A percentile compares a stretch with the other conserved stretches of the same genome.
Conservation (phyloP, 2,329 filamentous ascomycete species). For the Chrysoporthe deuterocubensis region DNA sequence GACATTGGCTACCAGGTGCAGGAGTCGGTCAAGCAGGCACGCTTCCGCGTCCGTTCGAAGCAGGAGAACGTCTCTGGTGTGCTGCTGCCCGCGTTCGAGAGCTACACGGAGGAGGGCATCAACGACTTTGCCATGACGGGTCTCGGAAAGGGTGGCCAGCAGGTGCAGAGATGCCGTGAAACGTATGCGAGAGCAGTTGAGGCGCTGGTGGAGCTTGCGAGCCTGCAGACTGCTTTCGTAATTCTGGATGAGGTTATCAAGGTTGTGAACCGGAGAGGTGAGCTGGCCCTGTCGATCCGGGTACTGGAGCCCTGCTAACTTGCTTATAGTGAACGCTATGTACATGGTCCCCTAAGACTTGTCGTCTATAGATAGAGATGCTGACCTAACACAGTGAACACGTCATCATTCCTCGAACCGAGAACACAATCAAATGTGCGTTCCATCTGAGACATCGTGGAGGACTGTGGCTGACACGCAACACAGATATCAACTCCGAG, state of each 20-base stretch:
- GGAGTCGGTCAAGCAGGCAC: constrained; percentile 89
- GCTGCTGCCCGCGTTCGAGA: constrained; percentile 90
- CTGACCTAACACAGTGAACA: constrained; percentile 64
- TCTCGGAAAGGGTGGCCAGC: constrained; percentile 94
- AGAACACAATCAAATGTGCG: constrained; percentile 98
- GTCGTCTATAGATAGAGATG: not conserved
- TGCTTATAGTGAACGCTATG: constrained; percentile 82
- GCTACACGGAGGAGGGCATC: constrained; percentile 83
- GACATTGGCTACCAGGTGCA: constrained; percentile 97
- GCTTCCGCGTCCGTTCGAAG: constrained; percentile 90
- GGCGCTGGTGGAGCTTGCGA: constrained; percentile 91
- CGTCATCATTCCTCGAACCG: constrained; percentile 95
- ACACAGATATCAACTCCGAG: constrained; percentile 90
- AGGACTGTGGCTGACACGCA: constrained; percentile 14
- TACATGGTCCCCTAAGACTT: constrained; percentile 47
- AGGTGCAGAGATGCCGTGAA: constrained; percentile 92
- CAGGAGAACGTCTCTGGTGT: constrained; percentile 99
- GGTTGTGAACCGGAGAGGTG: constrained; percentile 93
- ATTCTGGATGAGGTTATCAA: constrained; percentile 99
- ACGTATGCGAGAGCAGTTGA: constrained; percentile 96
- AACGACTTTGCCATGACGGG: constrained; percentile 97
- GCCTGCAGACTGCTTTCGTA: constrained; percentile 96
- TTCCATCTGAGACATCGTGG: not conserved
- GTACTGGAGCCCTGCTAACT: constrained; percentile 38
- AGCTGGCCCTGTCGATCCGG: constrained; percentile 33